These are phyloP conservation scores for Heritiera fomes DNA, from an alignment of 345 rosid species.

Conservation along the genomic window DNA sequence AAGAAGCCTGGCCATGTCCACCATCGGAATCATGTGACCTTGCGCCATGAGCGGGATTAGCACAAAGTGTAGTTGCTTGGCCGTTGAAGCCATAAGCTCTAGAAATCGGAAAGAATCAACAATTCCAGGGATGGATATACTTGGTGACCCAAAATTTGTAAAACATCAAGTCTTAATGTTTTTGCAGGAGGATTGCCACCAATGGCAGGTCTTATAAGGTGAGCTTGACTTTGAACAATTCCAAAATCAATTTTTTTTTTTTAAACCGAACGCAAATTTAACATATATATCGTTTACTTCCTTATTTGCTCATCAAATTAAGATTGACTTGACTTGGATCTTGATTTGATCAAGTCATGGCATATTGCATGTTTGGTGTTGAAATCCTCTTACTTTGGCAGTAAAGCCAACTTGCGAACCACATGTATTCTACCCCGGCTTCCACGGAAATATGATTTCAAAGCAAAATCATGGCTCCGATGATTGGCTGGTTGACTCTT, in stretches of 20 bases:
- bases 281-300: neutral
- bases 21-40: conserved; percentile 80
- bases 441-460: neutral
- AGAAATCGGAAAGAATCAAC: neutral
- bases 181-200: neutral
- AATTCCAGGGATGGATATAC: neutral
- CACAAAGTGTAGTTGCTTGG: conserved; percentile 55
- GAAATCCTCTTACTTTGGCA: neutral
- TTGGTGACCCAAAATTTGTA: neutral
- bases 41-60: conserved; percentile 77
- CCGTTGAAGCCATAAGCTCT: conserved; percentile 27
- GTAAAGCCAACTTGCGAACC: neutral
- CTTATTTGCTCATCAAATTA: neutral
- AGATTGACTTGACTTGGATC: conserved; percentile 12
- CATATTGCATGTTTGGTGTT: neutral
- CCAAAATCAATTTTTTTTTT: neutral
- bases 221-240: neutral
- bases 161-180: neutral
- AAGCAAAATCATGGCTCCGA: neutral
- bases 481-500: neutral
- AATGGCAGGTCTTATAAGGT: neutral
- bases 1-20: conserved; percentile 66
- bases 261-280: neutral
- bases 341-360: neutral
- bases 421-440: neutral